Evolutionary conservation across 192 early-diverging fungal species (phyloP), one percentile per base, ranked within the genome.

Genomic region (Umbelopsis vinacea): DNA sequence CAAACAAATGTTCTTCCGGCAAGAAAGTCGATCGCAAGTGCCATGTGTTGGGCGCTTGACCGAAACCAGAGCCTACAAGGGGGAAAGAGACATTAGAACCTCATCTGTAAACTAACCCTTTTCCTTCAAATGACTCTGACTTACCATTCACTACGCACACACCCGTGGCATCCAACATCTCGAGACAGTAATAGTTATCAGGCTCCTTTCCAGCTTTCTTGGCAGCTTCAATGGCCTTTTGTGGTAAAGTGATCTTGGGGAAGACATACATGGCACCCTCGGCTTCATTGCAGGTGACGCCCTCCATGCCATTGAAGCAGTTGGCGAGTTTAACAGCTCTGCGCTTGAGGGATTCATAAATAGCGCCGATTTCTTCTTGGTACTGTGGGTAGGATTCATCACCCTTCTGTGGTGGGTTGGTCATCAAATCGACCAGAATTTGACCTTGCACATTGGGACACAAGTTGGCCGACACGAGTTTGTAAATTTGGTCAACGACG

Each of bases 251-350:
- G 67, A 99, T 89, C 35, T 76, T 83, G 17, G 97, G 97, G 88
- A 98, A 98, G 67, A 96, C 85, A 82, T 99, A 99, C 96, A 99
- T 96, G 66, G 97, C 92, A 60, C 97, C 97, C 77, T 94, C 87
- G 1, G 97, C 94, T 67, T 83, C 81, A 73, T 96, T 93, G 87
- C 95, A 97, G 21, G 84, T 88, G 71, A 94, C 89, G 24, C 91
- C 92, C 77, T 94, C 92, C 68, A 98, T 84, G 17, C 74, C 72
- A 81, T 96, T 97, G 77, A 97, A 95, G 12, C 87, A 91, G 3
- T 75, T 78, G 23, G 91, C 91, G 43, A 96, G 84, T 67, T 87
- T 91, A 43, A 46, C 69, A n/a, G 95, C 92, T 33, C 97, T 86
- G 48, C 94, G 89, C 71, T 83, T 81, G 74, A 98, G 84, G 52